Evolutionary conservation across 495 filamentous ascomycete species (phyloP).

Genomic region (Penicillium ochrochloron): DNA sequence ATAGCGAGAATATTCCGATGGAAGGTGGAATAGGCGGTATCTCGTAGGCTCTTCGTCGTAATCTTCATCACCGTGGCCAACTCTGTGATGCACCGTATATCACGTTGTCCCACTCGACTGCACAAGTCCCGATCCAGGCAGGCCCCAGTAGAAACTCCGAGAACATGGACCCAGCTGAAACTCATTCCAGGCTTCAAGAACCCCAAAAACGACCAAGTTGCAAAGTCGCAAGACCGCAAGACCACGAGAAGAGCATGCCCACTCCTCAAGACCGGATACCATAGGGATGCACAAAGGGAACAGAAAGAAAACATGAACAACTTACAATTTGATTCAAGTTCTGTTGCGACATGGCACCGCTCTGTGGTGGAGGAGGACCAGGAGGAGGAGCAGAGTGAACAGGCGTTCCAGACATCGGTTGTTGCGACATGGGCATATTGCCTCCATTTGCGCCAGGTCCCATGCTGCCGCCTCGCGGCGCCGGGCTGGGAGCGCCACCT

Average conservation of each 20-base stretch:
- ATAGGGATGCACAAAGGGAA: not conserved
- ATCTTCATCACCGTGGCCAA: not conserved
- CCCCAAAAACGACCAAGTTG: not conserved
- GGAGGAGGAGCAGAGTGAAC: slow-evolving; percentile 43
- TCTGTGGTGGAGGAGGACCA: slow-evolving; percentile 46
- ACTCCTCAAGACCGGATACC: not conserved
- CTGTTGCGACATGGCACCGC: slow-evolving; percentile 70
- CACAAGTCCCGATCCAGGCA: not conserved
- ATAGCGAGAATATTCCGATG: not conserved
- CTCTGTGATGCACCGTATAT: not conserved
- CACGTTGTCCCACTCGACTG: not conserved
- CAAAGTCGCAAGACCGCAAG: not conserved
- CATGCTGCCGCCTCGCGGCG: slow-evolving; percentile 56
- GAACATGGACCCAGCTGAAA: not conserved
- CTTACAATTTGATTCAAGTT: slow-evolving; percentile 96
- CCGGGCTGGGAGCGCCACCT: slow-evolving; percentile 54
- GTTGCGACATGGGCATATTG: slow-evolving; percentile 58
- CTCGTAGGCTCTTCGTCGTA: not conserved
- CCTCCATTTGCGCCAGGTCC: slow-evolving; percentile 50
- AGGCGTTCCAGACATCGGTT: slow-evolving; percentile 45
- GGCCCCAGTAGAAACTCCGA: not conserved
- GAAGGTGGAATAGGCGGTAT: not conserved
- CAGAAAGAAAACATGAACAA: slow-evolving; percentile 17
- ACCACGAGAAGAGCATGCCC: not conserved
- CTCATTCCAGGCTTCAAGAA: not conserved